Evolutionary conservation across 1,284 basidiomycete genomes (phyloP), one percentile per base, ranked within the genome.

Genomic region (Sanghuangporus weigelae): DNA sequence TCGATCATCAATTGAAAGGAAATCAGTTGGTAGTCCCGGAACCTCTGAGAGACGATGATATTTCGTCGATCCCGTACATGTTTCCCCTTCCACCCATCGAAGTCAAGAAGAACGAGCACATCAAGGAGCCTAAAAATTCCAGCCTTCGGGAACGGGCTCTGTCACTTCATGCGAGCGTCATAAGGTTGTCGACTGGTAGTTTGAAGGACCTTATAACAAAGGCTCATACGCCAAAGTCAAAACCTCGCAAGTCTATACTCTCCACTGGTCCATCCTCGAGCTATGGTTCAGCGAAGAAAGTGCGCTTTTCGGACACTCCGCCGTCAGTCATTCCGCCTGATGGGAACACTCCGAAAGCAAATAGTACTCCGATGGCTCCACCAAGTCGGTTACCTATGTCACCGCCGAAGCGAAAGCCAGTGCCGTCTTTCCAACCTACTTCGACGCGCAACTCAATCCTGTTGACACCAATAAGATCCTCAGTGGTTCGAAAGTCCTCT

Each of bases 251-350:
- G 36, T 55, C 64, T 1, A 65, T 59, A 21, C 49, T 62, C 35
- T 63, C 60, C 38, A 46, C 46, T 42, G 60, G 55, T 44, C 36
- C 56, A 8, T 40, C 40, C 21, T 42, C 44, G 7, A 38, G 26
- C 21, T 58, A 38, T 38, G 40, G 40, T n/a, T 38, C 38, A 5
- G 40, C 36, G 21, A 66, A 63, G 58, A 66, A 60, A 51, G 65
- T 66, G 5, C 61, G 62, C 36, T 66, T 66, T 46, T 66, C 65
- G 8, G 44, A 23, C 21, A 23, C 8, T 35, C 53, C 44, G 14
- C 61, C 61, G 8, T 55, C 44, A 16, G 48, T 49, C 31, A 60
- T 63, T 19, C 56, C 56, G 19, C 44, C 38, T 21, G 11, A 23
- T 36, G 12, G 35, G 51, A 53, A 49, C 56, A 12, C 1, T 48